Conservation (phyloP, 805 yeast genomes). For the Candida boleticola region DNA sequence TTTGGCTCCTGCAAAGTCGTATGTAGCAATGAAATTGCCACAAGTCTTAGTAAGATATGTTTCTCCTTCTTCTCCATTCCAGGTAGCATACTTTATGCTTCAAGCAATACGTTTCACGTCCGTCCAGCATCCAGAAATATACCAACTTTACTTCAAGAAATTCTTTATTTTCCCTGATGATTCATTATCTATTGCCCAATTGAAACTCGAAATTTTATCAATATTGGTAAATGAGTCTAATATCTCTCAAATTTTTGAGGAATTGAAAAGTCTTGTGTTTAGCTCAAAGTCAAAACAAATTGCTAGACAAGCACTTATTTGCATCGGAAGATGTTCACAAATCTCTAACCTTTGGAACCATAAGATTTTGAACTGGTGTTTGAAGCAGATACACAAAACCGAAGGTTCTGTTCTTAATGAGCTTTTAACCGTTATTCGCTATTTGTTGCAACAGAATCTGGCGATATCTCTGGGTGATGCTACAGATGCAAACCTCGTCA, state of each 20-base stretch:
- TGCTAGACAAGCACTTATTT: slow-evolving; percentile 51
- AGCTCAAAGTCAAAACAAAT: slow-evolving; percentile 15
- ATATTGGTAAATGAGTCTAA: slow-evolving; percentile 54
- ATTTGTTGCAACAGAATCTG: slow-evolving; percentile 59
- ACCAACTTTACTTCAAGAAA: slow-evolving; percentile 35
- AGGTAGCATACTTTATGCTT: slow-evolving; percentile 35
- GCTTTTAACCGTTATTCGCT: slow-evolving; percentile 68
- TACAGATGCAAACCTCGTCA: slow-evolving; percentile 33
- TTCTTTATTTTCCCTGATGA: slow-evolving; percentile 64
- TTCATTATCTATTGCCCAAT: slow-evolving; percentile 35
- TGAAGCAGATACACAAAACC: slow-evolving; percentile 41
- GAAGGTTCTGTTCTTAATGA: slow-evolving; percentile 51
- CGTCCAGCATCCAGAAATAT: slow-evolving; percentile 27
- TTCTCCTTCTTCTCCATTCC: slow-evolving; percentile 22
- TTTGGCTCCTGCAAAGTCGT: slow-evolving; percentile 55
- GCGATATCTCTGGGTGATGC: too few species aligned
- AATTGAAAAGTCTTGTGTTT: slow-evolving; percentile 54
- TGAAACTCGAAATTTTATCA: slow-evolving; percentile 63
- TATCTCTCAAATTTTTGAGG: slow-evolving; percentile 52
- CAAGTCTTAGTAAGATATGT: slow-evolving; percentile 46
- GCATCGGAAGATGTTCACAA: slow-evolving; percentile 61
- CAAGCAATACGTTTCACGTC: slow-evolving; percentile 45
- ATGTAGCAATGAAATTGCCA: slow-evolving; percentile 50
- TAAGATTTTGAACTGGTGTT: slow-evolving; percentile 63
- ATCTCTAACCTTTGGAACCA: slow-evolving; percentile 46